Evolutionary conservation across 2,329 filamentous ascomycete species (phyloP), one percentile per base, ranked within the genome.

Genomic region (Drechslerella coelobrocha): DNA sequence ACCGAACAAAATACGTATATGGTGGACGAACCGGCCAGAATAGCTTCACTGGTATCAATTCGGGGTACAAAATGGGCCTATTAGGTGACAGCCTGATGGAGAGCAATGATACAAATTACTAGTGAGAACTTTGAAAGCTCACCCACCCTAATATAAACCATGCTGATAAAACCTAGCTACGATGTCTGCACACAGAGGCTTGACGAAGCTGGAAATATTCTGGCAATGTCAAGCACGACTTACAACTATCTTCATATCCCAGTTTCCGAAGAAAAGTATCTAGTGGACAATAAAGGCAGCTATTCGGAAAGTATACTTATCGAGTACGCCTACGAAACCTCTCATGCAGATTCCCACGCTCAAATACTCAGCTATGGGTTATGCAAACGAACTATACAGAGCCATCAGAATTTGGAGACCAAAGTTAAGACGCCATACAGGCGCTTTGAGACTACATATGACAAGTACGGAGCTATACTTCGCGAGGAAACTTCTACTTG

Each of bases 41-140:
- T 17, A 61, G 2, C 0, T 61, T 41, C 23, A 61, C 57, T 2
- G 57, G 57, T 2, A n/a, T 29, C 2, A 10, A 10, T 10, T 6
- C 3, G 3, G 31, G 31, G 7, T 61, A 45, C 21, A 29, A 2
- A 17, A 53, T 61, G 26, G 23, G 47, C 1, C 9, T 2, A 1
- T 3, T 19, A 10, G 3, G 23, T 8, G 57, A 61, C 29, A 21
- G 31, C 24, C 31, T 61, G 57, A 61, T 61, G 57, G 57, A 54
- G 9, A 7, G 5, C 5, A 23, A 34, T 31, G 50, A 54, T 23
- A 4, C 4, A 5, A 17, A 12, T 6, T 54, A 54, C 50, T 17
- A 12, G 50, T 54, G n/a, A n/a, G n/a, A n/a, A n/a, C n/a, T n/a
- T n/a, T n/a, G n/a, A n/a, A n/a, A n/a, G n/a, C n/a, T n/a, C n/a